phyloP scores from a whole-genome alignment of 148 eudicot genomes.

The Rhododendron ferrugineum region DNA sequence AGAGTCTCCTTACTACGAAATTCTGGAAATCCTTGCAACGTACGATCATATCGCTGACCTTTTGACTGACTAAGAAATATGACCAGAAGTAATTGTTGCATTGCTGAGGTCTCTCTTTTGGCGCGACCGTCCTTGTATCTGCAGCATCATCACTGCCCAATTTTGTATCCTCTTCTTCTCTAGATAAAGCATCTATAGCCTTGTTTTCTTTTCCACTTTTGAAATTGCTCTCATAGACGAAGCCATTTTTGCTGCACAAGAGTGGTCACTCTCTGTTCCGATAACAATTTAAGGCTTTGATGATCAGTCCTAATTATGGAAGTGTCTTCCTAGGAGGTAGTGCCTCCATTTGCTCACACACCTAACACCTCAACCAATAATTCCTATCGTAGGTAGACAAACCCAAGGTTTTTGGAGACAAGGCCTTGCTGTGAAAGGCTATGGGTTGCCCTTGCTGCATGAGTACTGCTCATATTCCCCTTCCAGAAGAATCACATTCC shows the following conservation, averaged over 20 bases:
- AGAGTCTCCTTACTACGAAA: background rate
- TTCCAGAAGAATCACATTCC: constrained; percentile 1
- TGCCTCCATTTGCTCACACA: background rate
- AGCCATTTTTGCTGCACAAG: background rate
- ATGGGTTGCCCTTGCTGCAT: background rate
- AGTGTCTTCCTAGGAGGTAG: background rate
- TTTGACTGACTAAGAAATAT: background rate
- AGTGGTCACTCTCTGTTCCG: background rate
- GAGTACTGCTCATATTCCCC: background rate
- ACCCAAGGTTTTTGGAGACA: background rate
- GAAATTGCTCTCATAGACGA: background rate
- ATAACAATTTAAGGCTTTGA: background rate
- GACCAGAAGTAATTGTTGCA: background rate
- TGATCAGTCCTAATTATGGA: background rate
- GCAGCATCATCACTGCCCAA: background rate
- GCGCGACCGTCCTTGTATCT: background rate
- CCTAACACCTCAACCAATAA: background rate
- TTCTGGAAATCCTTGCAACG: background rate
- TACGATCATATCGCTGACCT: background rate
- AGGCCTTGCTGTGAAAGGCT: background rate
- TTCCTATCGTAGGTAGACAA: background rate
- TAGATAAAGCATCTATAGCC: background rate
- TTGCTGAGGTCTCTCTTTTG: background rate
- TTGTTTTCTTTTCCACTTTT: background rate
- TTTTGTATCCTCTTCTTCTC: background rate